phyloP scores from a whole-genome alignment of 371 early-diverging fungal species.

The Coemansia sp. region DNA sequence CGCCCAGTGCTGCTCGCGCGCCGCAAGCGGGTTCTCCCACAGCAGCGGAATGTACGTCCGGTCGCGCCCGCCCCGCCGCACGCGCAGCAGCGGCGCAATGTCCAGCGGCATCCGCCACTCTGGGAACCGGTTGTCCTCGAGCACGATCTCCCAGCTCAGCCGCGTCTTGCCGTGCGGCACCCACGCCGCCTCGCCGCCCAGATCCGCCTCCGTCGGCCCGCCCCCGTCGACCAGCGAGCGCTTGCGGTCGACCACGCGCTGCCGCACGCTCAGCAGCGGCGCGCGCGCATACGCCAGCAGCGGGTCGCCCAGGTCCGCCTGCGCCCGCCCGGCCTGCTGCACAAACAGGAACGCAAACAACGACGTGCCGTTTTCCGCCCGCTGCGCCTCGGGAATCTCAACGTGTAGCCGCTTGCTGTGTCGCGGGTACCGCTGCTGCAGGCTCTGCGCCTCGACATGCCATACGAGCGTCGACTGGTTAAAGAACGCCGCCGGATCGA shows the following conservation, averaged over 20 bases:
- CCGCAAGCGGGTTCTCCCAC: constrained; percentile 52
- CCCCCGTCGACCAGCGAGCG: constrained; percentile 24
- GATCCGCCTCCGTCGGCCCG: neutral
- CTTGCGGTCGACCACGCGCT: constrained; percentile 23
- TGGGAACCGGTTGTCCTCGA: constrained; percentile 45
- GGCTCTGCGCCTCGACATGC: constrained; percentile 26
- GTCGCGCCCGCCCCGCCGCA: neutral
- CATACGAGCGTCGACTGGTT: constrained; percentile 32
- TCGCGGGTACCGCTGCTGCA: constrained; percentile 23
- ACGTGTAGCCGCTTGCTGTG: constrained; percentile 12
- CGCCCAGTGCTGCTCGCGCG: constrained; percentile 38
- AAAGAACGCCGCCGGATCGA: constrained; percentile 15
- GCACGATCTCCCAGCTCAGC: constrained; percentile 46
- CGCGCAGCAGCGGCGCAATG: constrained; percentile 28
- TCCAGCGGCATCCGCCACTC: constrained; percentile 48
- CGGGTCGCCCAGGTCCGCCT: constrained; percentile 25
- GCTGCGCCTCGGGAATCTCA: constrained; percentile 23
- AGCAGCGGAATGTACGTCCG: constrained; percentile 49
- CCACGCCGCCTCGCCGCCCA: constrained; percentile 8
- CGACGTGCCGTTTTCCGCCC: constrained; percentile 14
- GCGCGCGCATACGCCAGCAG: constrained; percentile 30
- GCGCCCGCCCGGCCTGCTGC: constrained; percentile 14
- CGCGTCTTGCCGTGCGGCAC: constrained; percentile 48
- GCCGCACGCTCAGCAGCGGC: constrained; percentile 21
- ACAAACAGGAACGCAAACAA: constrained; percentile 42